Evolutionary conservation across 2,329 filamentous ascomycete genomes (phyloP).

Genomic region (Fusarium marasasianum): DNA sequence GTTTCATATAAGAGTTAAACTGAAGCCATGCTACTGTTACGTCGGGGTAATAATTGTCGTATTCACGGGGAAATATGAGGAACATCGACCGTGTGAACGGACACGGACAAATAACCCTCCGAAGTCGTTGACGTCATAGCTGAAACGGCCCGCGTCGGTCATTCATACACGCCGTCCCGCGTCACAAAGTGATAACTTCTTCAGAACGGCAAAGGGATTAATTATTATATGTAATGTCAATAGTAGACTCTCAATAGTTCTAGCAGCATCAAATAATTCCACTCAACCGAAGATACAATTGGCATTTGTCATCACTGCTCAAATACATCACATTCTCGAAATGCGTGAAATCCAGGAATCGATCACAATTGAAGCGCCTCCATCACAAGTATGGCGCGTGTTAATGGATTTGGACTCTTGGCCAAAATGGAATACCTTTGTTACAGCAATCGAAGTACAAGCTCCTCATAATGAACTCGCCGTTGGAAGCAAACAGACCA

Average conservation of each 20-base stretch:
- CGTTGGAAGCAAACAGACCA: constrained; percentile 9
- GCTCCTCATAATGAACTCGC: neutral
- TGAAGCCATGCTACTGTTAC: fast-evolving
- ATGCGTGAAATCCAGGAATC: constrained; percentile 12
- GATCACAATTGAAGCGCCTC: neutral
- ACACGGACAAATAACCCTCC: neutral
- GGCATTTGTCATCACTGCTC: too few relatives aligned
- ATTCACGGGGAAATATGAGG: fast-evolving
- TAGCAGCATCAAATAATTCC: fast-evolving
- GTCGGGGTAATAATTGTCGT: fast-evolving
- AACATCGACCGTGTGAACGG: neutral
- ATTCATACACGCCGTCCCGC: neutral
- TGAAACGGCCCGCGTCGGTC: neutral
- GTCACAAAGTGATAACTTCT: neutral
- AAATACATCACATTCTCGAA: too few relatives aligned
- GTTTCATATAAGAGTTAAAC: fast-evolving
- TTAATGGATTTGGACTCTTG: neutral
- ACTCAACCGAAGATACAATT: too few relatives aligned
- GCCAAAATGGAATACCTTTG: constrained; percentile 12
- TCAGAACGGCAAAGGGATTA: too few relatives aligned
- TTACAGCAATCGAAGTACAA: neutral
- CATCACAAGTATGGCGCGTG: neutral
- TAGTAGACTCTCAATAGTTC: neutral
- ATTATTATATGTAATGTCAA: too few relatives aligned
- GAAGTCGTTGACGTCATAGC: neutral